Base-by-base conservation (phyloP, 192 early-diverging fungal genomes). In the Podochytrium sp. region DNA sequence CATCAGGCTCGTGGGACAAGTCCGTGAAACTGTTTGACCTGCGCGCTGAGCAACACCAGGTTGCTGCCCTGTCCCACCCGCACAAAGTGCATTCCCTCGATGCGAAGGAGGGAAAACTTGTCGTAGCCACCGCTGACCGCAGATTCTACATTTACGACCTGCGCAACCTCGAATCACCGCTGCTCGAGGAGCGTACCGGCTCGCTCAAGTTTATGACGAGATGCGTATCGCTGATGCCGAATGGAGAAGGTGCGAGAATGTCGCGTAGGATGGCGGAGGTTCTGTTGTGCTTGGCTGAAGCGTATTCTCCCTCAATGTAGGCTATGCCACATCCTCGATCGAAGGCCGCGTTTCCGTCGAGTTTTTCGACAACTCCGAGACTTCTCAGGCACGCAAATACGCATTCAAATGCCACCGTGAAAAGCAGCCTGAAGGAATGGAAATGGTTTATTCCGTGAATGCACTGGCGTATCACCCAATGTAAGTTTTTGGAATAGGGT, bases 351-450 rank as follows among this genome's bases (percentile, higher is more conserved):
- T 98, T 23, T 91, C 94, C 1, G 92, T 99, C 27, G 96, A 99
- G 73, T 96, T 91, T 66, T 93, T 99, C 76, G 90, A 93, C 58
- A 83, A 89, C 5, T 78, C 84, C 20, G 72, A 79, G 29, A 89
- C 91, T 73, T 79, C 79, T n/a, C 87, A 93, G 58, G 78, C 77
- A 2, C 90, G 92, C 69, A 96, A 96, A 76, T 98, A 96, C 71
- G 93, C 95, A 0, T 99, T 99, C 86, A 99, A 99, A 80, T 98
- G 94, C 78, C 97, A 99, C 80, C 89, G 97, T 32, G 85, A 92
- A 62, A 76, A 70, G 57, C 51, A 43, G 20, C 81, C 87, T 12
- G 90, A 94, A 64, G 93, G 89, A 14, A 83, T 89, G 12, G 30
- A 65, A 47, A 65, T 27, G 27, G 63, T 65, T n/a, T 49, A 38